Base-by-base conservation (phyloP, 306 rosid species). In the Medicago arabica region DNA sequence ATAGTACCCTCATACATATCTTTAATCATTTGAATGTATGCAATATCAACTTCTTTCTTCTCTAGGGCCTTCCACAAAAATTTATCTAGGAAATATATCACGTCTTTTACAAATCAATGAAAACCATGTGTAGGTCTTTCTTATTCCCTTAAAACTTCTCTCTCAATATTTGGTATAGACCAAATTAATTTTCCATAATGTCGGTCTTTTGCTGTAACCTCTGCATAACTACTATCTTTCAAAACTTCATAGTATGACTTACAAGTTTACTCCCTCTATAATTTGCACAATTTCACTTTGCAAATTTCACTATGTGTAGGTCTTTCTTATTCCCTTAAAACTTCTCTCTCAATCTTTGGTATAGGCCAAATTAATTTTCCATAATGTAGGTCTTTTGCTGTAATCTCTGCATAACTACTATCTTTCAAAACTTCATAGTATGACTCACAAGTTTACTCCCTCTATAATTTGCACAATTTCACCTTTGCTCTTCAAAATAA, bases 261-360 rank as follows among this genome's bases (percentile, higher is more conserved):
- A 36, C 43, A 34, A 61, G 21, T 61, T 31, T 61, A 61, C 18
- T 34, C 41, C 67, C 67, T 61, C 67, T 61, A 61, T 34, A 61
- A 61, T 34, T 61, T 28, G 34, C 67, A 61, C 18, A 31, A 34
- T 59, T 61, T 31, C 44, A 31, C 44, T 15, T 61, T 61, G 19
- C 12, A n/a, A n/a, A n/a, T n/a, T n/a, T n/a, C n/a, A 58, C 64
- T 8, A 23, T 58, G 16, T 12, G 38, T 58, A 23, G 64, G 38
- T 21, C 36, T 58, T 25, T 23, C 38, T 23, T 55, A 55, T 19
- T 55, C 12, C 31, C 28, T 19, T 55, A 55, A 54, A 17, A 55
- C 61, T 55, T 55, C 61, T 55, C 31, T 55, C 19, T 9, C 61
- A 55, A 18, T 25, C 40, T 59, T 28, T 25, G 11, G 39, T 28